Conservation (phyloP, 352 stramenopile genomes). For the Peronospora farinosa region DNA sequence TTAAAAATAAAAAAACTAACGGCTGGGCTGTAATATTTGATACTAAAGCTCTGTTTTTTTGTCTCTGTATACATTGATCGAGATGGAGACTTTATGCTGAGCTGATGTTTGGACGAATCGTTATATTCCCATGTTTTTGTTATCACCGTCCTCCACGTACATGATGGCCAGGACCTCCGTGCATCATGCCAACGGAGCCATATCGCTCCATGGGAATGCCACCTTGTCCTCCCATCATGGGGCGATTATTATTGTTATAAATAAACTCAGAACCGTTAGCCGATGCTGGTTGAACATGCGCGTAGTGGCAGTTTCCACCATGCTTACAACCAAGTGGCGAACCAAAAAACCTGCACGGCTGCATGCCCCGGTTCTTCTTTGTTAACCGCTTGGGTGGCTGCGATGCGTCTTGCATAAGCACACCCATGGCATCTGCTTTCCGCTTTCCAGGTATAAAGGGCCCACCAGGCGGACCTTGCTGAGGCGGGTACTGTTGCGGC, state of each 20-base stretch:
- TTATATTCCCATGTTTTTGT: slow-evolving; percentile 16
- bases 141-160: slow-evolving; percentile 54
- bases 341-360: slow-evolving; percentile 70
- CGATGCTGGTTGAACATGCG: slow-evolving; percentile 41
- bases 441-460: slow-evolving; percentile 32
- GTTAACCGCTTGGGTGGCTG: slow-evolving; percentile 39
- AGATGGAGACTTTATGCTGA: slow-evolving; percentile 18
- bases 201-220: slow-evolving; percentile 38
- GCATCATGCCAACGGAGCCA: slow-evolving; percentile 37
- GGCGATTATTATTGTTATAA: slow-evolving; percentile 47
- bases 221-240: slow-evolving; percentile 30
- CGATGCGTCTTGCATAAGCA: slow-evolving; percentile 29
- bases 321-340: slow-evolving; percentile 66
- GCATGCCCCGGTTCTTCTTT: slow-evolving; percentile 39
- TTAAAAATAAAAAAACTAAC: too few species aligned
- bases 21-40: too few species aligned
- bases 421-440: slow-evolving; percentile 35
- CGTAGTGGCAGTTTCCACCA: slow-evolving; percentile 57
- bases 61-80: slow-evolving; percentile 18
- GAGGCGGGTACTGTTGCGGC: slow-evolving; percentile 25
- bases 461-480: slow-evolving; percentile 27
- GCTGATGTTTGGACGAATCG: slow-evolving; percentile 21
- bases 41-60: too few species aligned
- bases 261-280: slow-evolving; percentile 47
- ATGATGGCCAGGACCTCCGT: slow-evolving; percentile 29